phyloP scores from a whole-genome alignment of 2,329 filamentous ascomycete species.

The Penicillium sp. region DNA sequence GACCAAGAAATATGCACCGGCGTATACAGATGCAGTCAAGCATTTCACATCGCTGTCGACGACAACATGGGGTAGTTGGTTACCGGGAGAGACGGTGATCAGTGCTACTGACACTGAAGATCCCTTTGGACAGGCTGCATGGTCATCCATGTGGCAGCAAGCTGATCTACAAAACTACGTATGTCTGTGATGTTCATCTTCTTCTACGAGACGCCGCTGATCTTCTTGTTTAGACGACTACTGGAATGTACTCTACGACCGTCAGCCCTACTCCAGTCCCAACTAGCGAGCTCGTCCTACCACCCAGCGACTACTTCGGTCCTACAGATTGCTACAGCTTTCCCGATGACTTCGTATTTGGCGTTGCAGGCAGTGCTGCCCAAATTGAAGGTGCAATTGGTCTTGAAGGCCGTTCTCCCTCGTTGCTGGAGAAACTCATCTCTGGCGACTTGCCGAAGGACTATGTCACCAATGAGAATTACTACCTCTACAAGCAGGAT shows the following conservation, averaged over 20 bases:
- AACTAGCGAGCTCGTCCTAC: conserved; percentile 59
- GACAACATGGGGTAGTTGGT: conserved; percentile 41
- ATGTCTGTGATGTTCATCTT: background rate
- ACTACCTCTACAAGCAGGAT: conserved; percentile 57
- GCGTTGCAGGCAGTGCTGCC: conserved; percentile 47
- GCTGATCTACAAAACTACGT: conserved; percentile 37
- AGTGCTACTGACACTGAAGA: conserved; percentile 33
- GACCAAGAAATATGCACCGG: conserved; percentile 33
- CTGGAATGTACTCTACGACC: conserved; percentile 55
- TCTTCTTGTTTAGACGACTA: conserved; percentile 25
- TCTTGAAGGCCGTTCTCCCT: conserved; percentile 45
- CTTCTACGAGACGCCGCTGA: background rate
- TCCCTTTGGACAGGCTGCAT: conserved; percentile 42
- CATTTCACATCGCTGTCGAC: conserved; percentile 30
- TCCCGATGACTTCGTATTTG: conserved; percentile 48
- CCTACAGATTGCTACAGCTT: conserved; percentile 42
- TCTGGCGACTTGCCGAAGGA: conserved; percentile 42
- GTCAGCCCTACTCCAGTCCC: conserved; percentile 61
- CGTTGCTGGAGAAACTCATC: conserved; percentile 44
- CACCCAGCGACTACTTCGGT: conserved; percentile 57
- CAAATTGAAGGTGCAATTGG: conserved; percentile 52
- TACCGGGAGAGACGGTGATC: conserved; percentile 33
- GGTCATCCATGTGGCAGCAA: conserved; percentile 39
- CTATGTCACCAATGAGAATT: conserved; percentile 56
- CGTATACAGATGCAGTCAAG: conserved; percentile 29